Percentiles rank a stretch among this genome's conserved stretches.
These are phyloP conservation scores for Zasmidium cellare DNA, from an alignment of 2,329 filamentous ascomycete genomes.

Conservation along the genomic window DNA sequence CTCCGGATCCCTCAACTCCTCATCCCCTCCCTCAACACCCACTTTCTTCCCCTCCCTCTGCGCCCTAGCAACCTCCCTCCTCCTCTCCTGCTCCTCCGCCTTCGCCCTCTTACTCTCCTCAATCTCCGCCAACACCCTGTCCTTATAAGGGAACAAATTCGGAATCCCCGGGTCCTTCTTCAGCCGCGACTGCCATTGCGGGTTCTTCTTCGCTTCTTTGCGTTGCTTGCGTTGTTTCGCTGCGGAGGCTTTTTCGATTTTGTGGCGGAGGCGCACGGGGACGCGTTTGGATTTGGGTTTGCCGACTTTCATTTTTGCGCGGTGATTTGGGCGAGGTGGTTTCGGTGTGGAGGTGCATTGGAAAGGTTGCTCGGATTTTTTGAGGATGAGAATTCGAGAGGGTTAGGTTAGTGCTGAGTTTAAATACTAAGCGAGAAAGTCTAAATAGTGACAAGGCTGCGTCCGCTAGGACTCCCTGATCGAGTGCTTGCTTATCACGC, in stretches of 20 bases:
- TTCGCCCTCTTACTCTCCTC: constrained; percentile 82
- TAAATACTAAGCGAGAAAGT: background rate
- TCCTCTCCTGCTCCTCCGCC: constrained; percentile 72
- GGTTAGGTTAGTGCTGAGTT: background rate
- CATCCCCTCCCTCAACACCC: constrained; percentile 47
- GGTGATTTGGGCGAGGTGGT: background rate
- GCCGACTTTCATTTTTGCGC: constrained; percentile 33
- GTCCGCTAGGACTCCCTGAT: no score
- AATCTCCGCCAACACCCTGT: constrained; percentile 89
- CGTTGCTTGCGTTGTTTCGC: constrained; percentile 88
- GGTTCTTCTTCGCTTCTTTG: constrained; percentile 93
- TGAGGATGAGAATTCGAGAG: background rate
- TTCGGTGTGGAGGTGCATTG: no score
- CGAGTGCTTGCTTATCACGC: no score
- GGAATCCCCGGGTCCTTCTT: constrained; percentile 99
- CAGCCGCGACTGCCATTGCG: constrained; percentile 89
- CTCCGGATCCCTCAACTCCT: constrained; percentile 42
- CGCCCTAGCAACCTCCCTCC: constrained; percentile 66
- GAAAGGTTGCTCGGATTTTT: no score
- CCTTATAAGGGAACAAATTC: constrained; percentile 97
- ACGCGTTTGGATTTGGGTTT: constrained; percentile 91
- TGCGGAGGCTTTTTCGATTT: constrained; percentile 89
- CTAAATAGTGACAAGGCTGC: background rate
- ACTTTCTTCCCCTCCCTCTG: constrained; percentile 39
- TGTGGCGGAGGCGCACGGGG: constrained; percentile 85